phyloP scores from a whole-genome alignment of 2,329 filamentous ascomycete genomes.

The Aspergillus hortae region DNA sequence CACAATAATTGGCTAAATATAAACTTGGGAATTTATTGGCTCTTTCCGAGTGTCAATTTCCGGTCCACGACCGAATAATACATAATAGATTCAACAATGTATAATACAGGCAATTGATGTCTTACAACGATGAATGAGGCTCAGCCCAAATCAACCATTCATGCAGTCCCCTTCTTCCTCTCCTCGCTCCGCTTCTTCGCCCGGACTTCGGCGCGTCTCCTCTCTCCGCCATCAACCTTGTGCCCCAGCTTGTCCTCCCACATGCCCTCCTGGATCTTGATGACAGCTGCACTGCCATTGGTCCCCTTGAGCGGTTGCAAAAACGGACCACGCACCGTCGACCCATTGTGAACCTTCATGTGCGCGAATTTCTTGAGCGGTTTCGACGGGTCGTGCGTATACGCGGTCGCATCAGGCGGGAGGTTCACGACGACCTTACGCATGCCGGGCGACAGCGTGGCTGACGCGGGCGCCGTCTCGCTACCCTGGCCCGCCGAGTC shows the following conservation, averaged over 20 bases:
- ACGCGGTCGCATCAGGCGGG: slow-evolving; percentile 54
- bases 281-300: slow-evolving; percentile 57
- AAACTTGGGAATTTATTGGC: no score
- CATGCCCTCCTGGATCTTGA: slow-evolving; percentile 77
- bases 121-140: background rate
- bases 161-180: slow-evolving; percentile 59
- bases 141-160: slow-evolving; percentile 3
- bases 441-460: slow-evolving; percentile 53
- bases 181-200: slow-evolving; percentile 81
- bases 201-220: slow-evolving; percentile 77
- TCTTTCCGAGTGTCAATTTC: background rate
- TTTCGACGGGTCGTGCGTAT: slow-evolving; percentile 42
- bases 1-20: no score
- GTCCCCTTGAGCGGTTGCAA: slow-evolving; percentile 64
- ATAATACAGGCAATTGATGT: background rate
- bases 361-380: slow-evolving; percentile 55
- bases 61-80: background rate
- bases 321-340: slow-evolving; percentile 71
- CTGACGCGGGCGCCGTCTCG: slow-evolving; percentile 38
- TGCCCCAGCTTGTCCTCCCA: slow-evolving; percentile 85
- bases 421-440: slow-evolving; percentile 60
- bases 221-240: slow-evolving; percentile 96
- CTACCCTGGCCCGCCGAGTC: slow-evolving; percentile 24
- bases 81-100: background rate
- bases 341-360: slow-evolving; percentile 65